These are phyloP conservation scores for Leccinum ochraceum DNA, from an alignment of 768 basidiomycete genomes.

Conservation along the genomic window DNA sequence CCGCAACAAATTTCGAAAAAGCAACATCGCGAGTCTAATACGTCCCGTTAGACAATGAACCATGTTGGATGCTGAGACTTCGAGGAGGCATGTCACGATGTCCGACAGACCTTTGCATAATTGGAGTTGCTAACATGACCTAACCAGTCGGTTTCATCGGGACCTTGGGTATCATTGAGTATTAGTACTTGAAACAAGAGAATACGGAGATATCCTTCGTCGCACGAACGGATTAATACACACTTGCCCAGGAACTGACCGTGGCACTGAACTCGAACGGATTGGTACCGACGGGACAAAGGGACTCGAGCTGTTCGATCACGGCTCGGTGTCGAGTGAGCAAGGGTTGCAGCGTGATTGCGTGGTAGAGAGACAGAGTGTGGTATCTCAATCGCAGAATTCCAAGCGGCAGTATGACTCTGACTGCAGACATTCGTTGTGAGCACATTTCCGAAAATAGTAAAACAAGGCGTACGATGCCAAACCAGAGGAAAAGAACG, in stretches of 20 bases:
- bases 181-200: neutral
- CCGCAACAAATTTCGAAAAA: conserved; percentile 11
- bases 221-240: neutral
- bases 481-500: conserved; percentile 17
- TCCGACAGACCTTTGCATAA: conserved; percentile 14
- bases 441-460: neutral
- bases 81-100: neutral
- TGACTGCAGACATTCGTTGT: conserved; percentile 2
- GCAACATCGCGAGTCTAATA: conserved; percentile 18
- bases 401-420: conserved; percentile 13
- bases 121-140: conserved; percentile 19
- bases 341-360: conserved; percentile 8
- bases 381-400: conserved; percentile 14
- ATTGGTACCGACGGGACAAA: conserved; percentile 17
- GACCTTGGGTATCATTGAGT: conserved; percentile 13
- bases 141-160: conserved; percentile 20
- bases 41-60: neutral
- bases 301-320: conserved; percentile 14
- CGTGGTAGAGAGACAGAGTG: conserved; percentile 7
- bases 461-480: conserved; percentile 13
- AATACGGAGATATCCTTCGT: neutral
- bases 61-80: neutral
- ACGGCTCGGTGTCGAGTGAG: conserved; percentile 12
- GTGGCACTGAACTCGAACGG: conserved; percentile 16
- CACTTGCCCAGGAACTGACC: conserved; percentile 16